These are phyloP conservation scores for Ammopiptanthus mongolicus DNA, from an alignment of 306 rosid species.

Conservation along the genomic window DNA sequence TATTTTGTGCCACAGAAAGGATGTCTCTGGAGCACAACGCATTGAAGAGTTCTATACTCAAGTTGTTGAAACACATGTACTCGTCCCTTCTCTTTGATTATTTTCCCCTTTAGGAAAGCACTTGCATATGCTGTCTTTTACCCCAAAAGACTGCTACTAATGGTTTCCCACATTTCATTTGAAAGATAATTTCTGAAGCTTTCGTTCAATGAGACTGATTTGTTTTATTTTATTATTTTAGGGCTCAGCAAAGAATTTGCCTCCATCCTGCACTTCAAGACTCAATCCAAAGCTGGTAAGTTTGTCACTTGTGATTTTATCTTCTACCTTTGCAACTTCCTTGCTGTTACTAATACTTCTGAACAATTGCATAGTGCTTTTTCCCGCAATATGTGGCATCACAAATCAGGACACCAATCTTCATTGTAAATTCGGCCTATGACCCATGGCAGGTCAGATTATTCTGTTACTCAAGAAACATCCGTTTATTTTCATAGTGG, in stretches of 20 bases:
- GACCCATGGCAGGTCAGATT: slow-evolving; percentile 94
- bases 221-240: slow-evolving; percentile 4
- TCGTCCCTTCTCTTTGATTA: neutral
- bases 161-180: neutral
- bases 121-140: neutral
- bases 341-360: slow-evolving; percentile 7
- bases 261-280: slow-evolving; percentile 65
- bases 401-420: slow-evolving; percentile 58
- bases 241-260: slow-evolving; percentile 66
- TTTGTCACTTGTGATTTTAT: neutral
- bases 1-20: slow-evolving; percentile 43
- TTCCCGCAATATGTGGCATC: slow-evolving; percentile 68
- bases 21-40: slow-evolving; percentile 53
- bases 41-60: slow-evolving; percentile 42
- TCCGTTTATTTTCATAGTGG: neutral
- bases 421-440: slow-evolving; percentile 81
- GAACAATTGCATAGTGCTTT: slow-evolving; percentile 61
- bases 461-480: neutral
- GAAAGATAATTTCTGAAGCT: neutral
- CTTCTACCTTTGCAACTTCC: neutral
- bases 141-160: neutral
- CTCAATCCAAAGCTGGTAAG: slow-evolving; percentile 56
- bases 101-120: neutral
- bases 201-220: neutral
- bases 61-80: slow-evolving; percentile 77